Conservation (phyloP, 2,329 filamentous ascomycete genomes). For the Xylariaceae sp. region DNA sequence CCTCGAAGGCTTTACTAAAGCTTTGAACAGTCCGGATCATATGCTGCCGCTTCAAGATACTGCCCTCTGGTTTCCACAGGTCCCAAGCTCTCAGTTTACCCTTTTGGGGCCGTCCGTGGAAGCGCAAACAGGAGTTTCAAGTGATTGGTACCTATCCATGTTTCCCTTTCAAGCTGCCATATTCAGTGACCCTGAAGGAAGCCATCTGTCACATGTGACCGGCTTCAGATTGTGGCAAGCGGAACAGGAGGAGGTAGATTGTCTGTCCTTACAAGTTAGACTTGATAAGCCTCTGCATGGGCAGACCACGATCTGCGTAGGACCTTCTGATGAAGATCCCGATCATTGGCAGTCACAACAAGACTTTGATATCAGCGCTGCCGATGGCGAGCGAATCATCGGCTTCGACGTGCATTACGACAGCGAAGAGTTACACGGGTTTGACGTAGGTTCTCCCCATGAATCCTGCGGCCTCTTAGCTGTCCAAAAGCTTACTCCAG, state of each 20-base stretch:
- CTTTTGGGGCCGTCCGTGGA: constrained; percentile 1
- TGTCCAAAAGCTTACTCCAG: neutral
- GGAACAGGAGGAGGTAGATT: neutral
- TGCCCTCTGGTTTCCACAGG: constrained; percentile 3
- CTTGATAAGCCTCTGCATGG: constrained; percentile 3
- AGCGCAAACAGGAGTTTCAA: neutral
- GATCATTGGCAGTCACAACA: no score
- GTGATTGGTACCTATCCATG: neutral
- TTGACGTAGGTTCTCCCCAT: neutral
- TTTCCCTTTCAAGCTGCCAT: neutral
- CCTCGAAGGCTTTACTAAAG: neutral
- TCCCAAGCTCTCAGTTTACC: neutral
- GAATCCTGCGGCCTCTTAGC: neutral
- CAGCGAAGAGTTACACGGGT: neutral
- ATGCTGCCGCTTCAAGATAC: neutral
- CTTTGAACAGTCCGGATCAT: neutral
- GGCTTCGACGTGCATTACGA: constrained; percentile 4
- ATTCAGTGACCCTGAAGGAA: neutral
- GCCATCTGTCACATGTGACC: neutral
- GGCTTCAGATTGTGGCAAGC: neutral
- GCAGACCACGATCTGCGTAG: constrained; percentile 1
- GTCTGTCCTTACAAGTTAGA: constrained; percentile 1
- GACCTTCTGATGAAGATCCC: neutral
- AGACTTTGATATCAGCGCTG: constrained; percentile 1
- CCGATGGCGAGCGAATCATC: constrained; percentile 3